phyloP scores from a whole-genome alignment of 1,139 yeast genomes.

The Yamadazyma aaseri region DNA sequence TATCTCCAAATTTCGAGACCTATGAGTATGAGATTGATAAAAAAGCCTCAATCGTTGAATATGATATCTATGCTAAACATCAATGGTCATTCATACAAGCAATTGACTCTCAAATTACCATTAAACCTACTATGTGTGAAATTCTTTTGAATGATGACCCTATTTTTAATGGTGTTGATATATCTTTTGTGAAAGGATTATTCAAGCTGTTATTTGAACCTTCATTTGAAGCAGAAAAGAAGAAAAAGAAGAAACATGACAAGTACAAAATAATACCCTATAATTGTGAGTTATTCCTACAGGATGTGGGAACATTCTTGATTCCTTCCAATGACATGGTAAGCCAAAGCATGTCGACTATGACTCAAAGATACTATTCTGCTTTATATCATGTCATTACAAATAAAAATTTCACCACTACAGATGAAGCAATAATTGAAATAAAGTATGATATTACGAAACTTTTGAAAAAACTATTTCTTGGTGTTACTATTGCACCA shows the following conservation, averaged over 20 bases:
- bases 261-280: conserved; percentile 16
- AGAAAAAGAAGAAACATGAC: conserved; percentile 2
- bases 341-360: conserved; percentile 23
- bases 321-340: conserved; percentile 36
- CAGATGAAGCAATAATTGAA: conserved; percentile 35
- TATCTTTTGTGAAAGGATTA: conserved; percentile 28
- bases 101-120: conserved; percentile 49
- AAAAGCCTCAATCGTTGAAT: conserved; percentile 53
- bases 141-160: conserved; percentile 22
- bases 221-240: neutral
- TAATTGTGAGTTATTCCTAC: conserved; percentile 31
- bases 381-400: conserved; percentile 23
- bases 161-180: conserved; percentile 20
- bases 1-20: conserved; percentile 30
- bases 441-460: conserved; percentile 27
- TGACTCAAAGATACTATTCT: conserved; percentile 32
- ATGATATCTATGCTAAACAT: conserved; percentile 63
- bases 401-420: conserved; percentile 21
- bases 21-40: conserved; percentile 47
- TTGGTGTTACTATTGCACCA: conserved; percentile 30
- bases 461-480: conserved; percentile 27
- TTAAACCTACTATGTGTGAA: conserved; percentile 45
- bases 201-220: conserved; percentile 30
- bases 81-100: conserved; percentile 78
- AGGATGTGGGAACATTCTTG: conserved; percentile 28